These are phyloP conservation scores for Amanita rubescens DNA, from an alignment of 768 basidiomycete species.

Conservation along the genomic window DNA sequence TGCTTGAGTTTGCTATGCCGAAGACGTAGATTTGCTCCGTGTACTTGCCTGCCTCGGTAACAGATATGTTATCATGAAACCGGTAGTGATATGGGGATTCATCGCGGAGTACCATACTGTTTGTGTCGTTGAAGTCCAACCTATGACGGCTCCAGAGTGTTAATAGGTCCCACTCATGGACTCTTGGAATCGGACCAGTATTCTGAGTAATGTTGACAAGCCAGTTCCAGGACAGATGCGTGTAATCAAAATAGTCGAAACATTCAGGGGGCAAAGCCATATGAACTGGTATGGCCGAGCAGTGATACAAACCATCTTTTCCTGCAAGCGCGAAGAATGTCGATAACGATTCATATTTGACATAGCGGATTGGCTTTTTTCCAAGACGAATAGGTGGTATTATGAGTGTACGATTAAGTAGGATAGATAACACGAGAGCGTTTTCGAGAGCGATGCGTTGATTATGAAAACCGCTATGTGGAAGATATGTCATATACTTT, in stretches of 20 bases:
- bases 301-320: constrained; percentile 48
- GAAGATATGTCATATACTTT: constrained; percentile 65
- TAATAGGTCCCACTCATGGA: constrained; percentile 44
- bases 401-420: constrained; percentile 72
- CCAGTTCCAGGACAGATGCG: constrained; percentile 64
- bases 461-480: constrained; percentile 82
- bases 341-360: constrained; percentile 42
- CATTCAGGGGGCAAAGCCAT: constrained; percentile 48
- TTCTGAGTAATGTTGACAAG: constrained; percentile 48
- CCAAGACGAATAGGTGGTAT: constrained; percentile 73
- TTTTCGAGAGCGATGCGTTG: constrained; percentile 85
- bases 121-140: constrained; percentile 29
- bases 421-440: constrained; percentile 60
- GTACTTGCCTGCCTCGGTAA: constrained; percentile 29
- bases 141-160: constrained; percentile 36
- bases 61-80: constrained; percentile 41
- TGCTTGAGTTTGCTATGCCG: constrained; percentile 28
- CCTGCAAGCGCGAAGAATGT: constrained; percentile 38
- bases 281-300: constrained; percentile 28
- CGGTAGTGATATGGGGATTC: constrained; percentile 53
- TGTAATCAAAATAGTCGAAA: constrained; percentile 49
- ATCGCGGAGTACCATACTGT: constrained; percentile 47
- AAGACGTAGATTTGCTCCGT: constrained; percentile 33
- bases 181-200: constrained; percentile 30
- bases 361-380: constrained; percentile 49